Percentiles rank a stretch among this genome's conserved stretches.
Evolutionary conservation across 768 basidiomycete genomes (phyloP).

Genomic region (Suillus subalutaceus): DNA sequence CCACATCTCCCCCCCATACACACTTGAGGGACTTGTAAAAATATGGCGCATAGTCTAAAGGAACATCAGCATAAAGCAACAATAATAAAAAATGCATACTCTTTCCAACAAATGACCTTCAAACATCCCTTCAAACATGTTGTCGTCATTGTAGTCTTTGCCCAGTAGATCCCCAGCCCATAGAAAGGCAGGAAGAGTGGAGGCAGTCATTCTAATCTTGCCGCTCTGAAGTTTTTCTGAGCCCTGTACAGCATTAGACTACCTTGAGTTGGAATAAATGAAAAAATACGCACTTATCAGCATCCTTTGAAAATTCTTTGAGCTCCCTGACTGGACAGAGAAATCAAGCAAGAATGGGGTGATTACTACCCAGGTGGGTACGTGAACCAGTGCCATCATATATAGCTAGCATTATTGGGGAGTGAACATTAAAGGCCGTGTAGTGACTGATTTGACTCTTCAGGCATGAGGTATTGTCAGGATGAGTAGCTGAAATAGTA

Average conservation of each 20-base stretch:
- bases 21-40: too few relatives aligned
- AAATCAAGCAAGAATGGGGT: not conserved
- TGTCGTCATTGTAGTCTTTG: not conserved
- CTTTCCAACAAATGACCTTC: too few relatives aligned
- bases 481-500: not conserved
- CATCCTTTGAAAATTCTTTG: too few relatives aligned
- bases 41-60: too few relatives aligned
- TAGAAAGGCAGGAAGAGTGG: conserved; percentile 8
- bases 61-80: too few relatives aligned
- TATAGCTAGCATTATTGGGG: conserved; percentile 1
- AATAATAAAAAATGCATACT: too few relatives aligned
- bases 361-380: conserved; percentile 9
- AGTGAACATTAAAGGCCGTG: not conserved
- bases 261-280: not conserved
- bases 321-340: not conserved
- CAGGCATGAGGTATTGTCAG: not conserved
- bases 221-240: not conserved
- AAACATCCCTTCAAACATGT: too few relatives aligned
- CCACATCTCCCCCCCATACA: not conserved
- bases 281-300: not conserved
- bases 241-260: not conserved
- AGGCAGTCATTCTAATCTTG: conserved; percentile 7
- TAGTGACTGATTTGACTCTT: conserved; percentile 1
- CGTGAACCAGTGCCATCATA: not conserved
- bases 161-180: conserved; percentile 3